Evolutionary conservation across 2,329 filamentous ascomycete genomes (phyloP), one percentile per base, ranked within the genome.

Genomic region (Thermothelomyces thermophilus): DNA sequence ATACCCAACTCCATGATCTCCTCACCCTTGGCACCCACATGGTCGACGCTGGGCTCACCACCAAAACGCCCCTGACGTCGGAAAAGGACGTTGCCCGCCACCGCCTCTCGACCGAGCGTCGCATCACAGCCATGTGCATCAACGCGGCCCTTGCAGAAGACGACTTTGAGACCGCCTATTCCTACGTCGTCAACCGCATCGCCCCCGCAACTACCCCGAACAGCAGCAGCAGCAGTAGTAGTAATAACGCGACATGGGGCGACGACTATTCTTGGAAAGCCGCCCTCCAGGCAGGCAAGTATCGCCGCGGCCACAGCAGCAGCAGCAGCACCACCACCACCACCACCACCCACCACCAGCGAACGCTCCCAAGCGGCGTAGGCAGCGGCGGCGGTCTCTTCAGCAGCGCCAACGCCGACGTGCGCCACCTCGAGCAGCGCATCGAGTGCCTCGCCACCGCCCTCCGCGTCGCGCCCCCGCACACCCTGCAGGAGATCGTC

Each of bases 161-260:
- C 55, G 88, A 82, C 63, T 93, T 93, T 54, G 88, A 94, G 63
- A 93, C 87, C 0, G 87, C 87, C 10, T 93, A 91, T 64, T 90
- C 86, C 0, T 91, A 87, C 62, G 83, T 90, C 1, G 78, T 88
- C 41, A 89, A 82, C 61, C 79, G 84, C 19, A 72, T 93, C 0
- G 73, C 53, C 16, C 73, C 52, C 19, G 24, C 50, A 10, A 13
- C 51, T 46, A 36, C 50, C 44, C 37, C 42, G 39, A n/a, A 45
- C 47, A 19, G 41, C 33, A 7, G 19, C 10, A 28, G n/a, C 39
- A 30, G 2, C 31, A n/a, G 0, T 34, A 20, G 14, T n/a, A 31
- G 31, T 28, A 22, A 14, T 52, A 13, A 5, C 5, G 24, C n/a
- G n/a, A n/a, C n/a, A n/a, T n/a, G n/a, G n/a, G n/a, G n/a, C 30